Base-by-base conservation (phyloP, 2,329 filamentous ascomycete species). In the Paracamarosporium sp. region DNA sequence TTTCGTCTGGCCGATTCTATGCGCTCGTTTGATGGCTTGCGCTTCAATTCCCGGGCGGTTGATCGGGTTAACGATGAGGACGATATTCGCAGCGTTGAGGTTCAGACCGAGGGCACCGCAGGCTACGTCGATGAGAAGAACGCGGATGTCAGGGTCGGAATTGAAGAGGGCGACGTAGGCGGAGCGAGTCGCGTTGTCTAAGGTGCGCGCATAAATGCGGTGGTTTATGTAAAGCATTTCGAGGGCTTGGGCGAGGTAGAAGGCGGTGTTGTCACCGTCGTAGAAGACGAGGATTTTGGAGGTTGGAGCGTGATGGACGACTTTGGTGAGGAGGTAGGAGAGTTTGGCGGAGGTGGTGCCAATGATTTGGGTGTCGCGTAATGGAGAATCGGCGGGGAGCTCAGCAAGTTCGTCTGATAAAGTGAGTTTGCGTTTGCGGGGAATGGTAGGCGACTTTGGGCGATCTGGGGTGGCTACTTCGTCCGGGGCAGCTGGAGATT, bases 201-300 rank as follows among this genome's bases (percentile, higher is more conserved):
- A 78, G 1, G 82, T 81, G 63, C 86, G 87, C 12, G 89, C 86
- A 65, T 92, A 93, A 48, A 88, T 88, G 20, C 87, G 82, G 61
- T 88, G 86, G 31, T 86, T 82, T 46, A 89, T 76, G 8, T 85
- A 82, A 1, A 89, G 76, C 30, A 94, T 83, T 64, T 97, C 93
- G 0, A 98, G 83, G 28, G 90, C 87, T 70, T 93, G 88, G 0
- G 92, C 90, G 36, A 97, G 85, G 77, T 96, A 97, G 75, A 86
- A 96, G 1, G 92, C 93, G 2, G 90, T 84, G 65, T 96, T 94
- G 59, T 95, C 90, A 30, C 90, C 90, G 59, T 96, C 92, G 73
- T 97, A 97, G 74, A 98, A 98, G 9, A 97, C 85, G 51, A 97
- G 86, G 3, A 96, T 95, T 75, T 97, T 96, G 68, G 97, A 93